Evolutionary conservation across 148 eudicot species (phyloP), one percentile per base, ranked within the genome.

Genomic region (Silene latifolia): DNA sequence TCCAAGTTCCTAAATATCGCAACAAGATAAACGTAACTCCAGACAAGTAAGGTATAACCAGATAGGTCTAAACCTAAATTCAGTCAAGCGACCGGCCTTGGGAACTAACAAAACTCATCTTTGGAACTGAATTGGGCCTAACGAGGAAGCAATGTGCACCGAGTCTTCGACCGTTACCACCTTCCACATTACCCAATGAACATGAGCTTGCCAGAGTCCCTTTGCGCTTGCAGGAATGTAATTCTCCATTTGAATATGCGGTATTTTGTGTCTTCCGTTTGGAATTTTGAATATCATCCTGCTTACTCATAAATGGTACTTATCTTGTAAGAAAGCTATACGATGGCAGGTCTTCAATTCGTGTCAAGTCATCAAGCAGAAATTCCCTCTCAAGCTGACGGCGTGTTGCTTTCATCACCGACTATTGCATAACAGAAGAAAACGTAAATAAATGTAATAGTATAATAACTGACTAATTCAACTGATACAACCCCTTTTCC

Each of bases 331-430:
- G 90, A 84, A 88, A 88, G 74, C 76, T 79, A 68, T 87, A 94
- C 0, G 98, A 94, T 74, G 97, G 97, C 79, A 91, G 82, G 79
- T 91, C 98, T 83, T 94, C 97, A 57, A 91, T 85, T 73, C 88
- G 83, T 24, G 82, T 78, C 72, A 91, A 7, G 74, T 94, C 91
- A 57, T 89, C 95, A 60, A 80, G 87, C 78, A 94, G 77, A 78
- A 94, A 87, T 84, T 94, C 97, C 47, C 84, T 85, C 84, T 91
- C 98, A 76, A 94, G 92, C 79, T 89, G 95, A 53, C 90, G 90
- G 24, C 98, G 93, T 60, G 98, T 91, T 27, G 98, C 89, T 85
- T 93, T 94, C 98, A 94, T 94, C 81, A 94, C 98, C 23, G 97
- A 69, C 98, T 94, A 77, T 80, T 56, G 39, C 74, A 63, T 59